Evolutionary conservation across 2,329 filamentous ascomycete genomes (phyloP).

Genomic region (Pseudocercospora crystallina): DNA sequence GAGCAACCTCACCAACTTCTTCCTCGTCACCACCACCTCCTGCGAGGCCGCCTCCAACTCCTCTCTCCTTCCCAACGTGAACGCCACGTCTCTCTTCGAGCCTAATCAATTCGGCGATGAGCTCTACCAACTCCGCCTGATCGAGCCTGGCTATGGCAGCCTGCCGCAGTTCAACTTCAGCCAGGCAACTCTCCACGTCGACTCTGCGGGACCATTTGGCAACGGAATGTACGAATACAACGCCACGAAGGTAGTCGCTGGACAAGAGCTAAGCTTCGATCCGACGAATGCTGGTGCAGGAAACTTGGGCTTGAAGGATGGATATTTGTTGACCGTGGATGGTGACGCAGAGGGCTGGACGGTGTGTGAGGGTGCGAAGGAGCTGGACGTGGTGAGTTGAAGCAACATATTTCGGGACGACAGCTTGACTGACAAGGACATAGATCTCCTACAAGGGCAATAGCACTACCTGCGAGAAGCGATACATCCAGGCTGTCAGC

Average conservation of each 20-base stretch:
- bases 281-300: slow-evolving; percentile 32
- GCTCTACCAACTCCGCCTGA: slow-evolving; percentile 40
- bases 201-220: slow-evolving; percentile 25
- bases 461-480: slow-evolving; percentile 35
- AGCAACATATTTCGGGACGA: not conserved
- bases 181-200: slow-evolving; percentile 35
- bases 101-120: slow-evolving; percentile 34
- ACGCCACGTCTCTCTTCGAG: slow-evolving; percentile 41
- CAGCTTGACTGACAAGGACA: not conserved
- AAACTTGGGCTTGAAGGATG: slow-evolving; percentile 37
- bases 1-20: slow-evolving; percentile 32
- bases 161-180: slow-evolving; percentile 42
- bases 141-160: slow-evolving; percentile 39
- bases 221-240: slow-evolving; percentile 33
- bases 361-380: slow-evolving; percentile 37
- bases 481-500: slow-evolving; percentile 41
- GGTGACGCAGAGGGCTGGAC: slow-evolving; percentile 41
- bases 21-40: slow-evolving; percentile 42
- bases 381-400: slow-evolving; percentile 35
- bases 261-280: slow-evolving; percentile 36
- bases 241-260: slow-evolving; percentile 30
- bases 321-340: slow-evolving; percentile 40
- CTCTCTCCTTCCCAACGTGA: slow-evolving; percentile 36
- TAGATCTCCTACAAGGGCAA: slow-evolving; percentile 41
- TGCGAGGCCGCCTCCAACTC: slow-evolving; percentile 28